A percentile compares a stretch with the other conserved stretches of the same genome.
phyloP scores from a whole-genome alignment of 192 early-diverging fungal species.

The Backusella mclennaniae region DNA sequence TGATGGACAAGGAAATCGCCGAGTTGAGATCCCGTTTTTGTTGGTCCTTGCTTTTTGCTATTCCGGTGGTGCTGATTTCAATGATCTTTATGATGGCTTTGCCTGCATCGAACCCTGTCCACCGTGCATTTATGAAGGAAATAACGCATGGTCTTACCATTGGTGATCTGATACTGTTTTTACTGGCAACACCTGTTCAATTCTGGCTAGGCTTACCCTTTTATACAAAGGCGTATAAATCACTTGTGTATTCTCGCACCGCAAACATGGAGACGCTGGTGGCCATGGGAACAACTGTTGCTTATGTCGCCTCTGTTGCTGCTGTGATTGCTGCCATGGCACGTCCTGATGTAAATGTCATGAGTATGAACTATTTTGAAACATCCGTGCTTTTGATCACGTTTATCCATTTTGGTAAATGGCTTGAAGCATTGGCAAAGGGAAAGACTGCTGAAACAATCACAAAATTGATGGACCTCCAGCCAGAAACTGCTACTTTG shows the following conservation, averaged over 20 bases:
- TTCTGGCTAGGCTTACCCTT: constrained; percentile 69
- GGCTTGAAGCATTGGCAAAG: constrained; percentile 76
- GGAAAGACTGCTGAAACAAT: constrained; percentile 78
- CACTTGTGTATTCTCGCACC: constrained; percentile 54
- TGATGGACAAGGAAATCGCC: constrained; percentile 44
- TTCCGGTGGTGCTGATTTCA: constrained; percentile 64
- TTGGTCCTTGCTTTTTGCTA: constrained; percentile 56
- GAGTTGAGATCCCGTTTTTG: constrained; percentile 39
- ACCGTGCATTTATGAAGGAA: constrained; percentile 40
- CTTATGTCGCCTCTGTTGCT: constrained; percentile 64
- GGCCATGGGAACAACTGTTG: constrained; percentile 69
- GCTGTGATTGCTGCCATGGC: constrained; percentile 49
- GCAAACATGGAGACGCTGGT: constrained; percentile 86
- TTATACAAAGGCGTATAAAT: constrained; percentile 63
- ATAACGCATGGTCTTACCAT: constrained; percentile 57
- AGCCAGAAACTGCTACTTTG: constrained; percentile 68
- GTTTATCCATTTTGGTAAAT: constrained; percentile 82
- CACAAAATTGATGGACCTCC: constrained; percentile 69
- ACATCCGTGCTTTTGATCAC: constrained; percentile 74
- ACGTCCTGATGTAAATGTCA: constrained; percentile 17
- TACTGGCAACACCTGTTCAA: constrained; percentile 72
- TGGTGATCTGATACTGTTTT: constrained; percentile 49
- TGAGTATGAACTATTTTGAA: constrained; percentile 69
- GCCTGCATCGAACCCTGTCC: constrained; percentile 45
- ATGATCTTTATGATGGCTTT: constrained; percentile 77